Evolutionary conservation across 148 eudicot genomes (phyloP).

Genomic region (Chenopodium berlandieri): DNA sequence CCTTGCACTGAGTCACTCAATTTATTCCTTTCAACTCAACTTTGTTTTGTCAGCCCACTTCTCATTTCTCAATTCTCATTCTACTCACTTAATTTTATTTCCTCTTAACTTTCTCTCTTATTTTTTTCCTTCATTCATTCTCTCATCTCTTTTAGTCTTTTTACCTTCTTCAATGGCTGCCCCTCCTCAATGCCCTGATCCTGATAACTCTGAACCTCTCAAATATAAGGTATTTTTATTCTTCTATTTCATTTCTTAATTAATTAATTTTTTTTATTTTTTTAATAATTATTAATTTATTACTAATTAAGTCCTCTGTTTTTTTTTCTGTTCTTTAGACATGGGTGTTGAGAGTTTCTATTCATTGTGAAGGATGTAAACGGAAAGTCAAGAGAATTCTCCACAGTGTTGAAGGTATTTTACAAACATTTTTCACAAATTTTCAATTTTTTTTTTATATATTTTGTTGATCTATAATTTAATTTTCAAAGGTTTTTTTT

Average conservation of each 20-base stretch:
- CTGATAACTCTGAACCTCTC: constrained; percentile 31
- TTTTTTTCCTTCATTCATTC: background rate
- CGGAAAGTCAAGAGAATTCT: constrained; percentile 67
- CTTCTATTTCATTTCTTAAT: background rate
- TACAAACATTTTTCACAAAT: background rate
- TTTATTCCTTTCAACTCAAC: constrained; percentile 9
- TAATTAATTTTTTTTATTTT: background rate
- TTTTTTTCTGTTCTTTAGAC: constrained; percentile 33
- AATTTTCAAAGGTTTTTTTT: background rate
- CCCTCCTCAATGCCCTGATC: constrained; percentile 16
- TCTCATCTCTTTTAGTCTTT: background rate
- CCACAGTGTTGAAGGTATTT: constrained; percentile 50
- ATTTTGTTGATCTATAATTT: background rate
- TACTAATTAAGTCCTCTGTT: background rate
- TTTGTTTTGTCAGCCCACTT: background rate
- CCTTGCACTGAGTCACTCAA: background rate
- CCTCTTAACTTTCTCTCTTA: too few relatives aligned
- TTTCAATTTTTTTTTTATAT: background rate
- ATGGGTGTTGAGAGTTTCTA: constrained; percentile 62
- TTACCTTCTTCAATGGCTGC: constrained; percentile 34
- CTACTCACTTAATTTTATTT: background rate
- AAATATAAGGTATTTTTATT: constrained; percentile 30
- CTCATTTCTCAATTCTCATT: background rate
- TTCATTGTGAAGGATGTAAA: constrained; percentile 87
- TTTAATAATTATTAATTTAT: background rate